Conservation (phyloP, 805 yeast genomes). For the Wickerhamomyces bovis region DNA sequence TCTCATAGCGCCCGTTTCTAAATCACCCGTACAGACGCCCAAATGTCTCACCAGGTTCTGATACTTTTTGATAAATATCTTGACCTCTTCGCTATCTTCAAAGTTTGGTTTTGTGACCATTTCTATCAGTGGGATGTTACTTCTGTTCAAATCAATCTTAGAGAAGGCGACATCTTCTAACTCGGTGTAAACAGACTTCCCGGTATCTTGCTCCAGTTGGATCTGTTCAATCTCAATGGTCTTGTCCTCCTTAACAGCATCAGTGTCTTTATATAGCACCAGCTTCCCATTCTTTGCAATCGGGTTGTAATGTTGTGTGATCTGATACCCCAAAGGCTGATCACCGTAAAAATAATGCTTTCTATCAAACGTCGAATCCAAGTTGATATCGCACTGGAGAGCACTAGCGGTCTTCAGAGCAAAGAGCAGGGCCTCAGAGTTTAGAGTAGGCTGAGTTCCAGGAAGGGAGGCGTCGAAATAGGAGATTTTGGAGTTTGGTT, state of each 20-base stretch:
- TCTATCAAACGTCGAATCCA: conserved; percentile 70
- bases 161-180: conserved; percentile 24
- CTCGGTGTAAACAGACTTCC: conserved; percentile 58
- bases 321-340: conserved; percentile 94
- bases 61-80: conserved; percentile 73
- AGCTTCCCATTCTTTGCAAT: conserved; percentile 65
- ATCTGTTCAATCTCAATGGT: conserved; percentile 65
- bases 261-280: conserved; percentile 42
- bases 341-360: conserved; percentile 96
- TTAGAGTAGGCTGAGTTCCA: conserved; percentile 83
- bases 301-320: conserved; percentile 84
- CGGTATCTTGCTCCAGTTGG: conserved; percentile 95
- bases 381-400: conserved; percentile 51
- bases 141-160: conserved; percentile 73
- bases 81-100: conserved; percentile 56
- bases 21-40: conserved; percentile 78
- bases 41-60: conserved; percentile 64
- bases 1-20: conserved; percentile 92
- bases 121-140: conserved; percentile 84
- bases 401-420: conserved; percentile 74
- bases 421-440: conserved; percentile 62
- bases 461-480: conserved; percentile 84
- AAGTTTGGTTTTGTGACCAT: conserved; percentile 90
- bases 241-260: conserved; percentile 42
- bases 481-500: conserved; percentile 67